Evolutionary conservation across 2,329 filamentous ascomycete genomes (phyloP), one percentile per base, ranked within the genome.

Genomic region (Nannizziopsis arthrosporioides): DNA sequence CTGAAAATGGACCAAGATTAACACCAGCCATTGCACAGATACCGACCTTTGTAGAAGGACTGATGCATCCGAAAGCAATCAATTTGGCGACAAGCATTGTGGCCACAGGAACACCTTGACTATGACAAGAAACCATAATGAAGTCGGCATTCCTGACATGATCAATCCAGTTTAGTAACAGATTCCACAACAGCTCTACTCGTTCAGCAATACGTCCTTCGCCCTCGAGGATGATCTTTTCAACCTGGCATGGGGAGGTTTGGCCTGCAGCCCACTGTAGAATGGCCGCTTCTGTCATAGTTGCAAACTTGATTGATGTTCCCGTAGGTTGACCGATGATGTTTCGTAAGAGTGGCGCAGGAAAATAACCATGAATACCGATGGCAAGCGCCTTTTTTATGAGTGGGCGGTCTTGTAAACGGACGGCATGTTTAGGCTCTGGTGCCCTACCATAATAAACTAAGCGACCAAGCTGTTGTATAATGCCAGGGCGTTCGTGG

Each of bases 251-350:
- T 1, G 74, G 69, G 51, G 82, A 87, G 0, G 84, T 82, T 54
- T 86, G 78, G 10, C 72, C 72, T 46, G 86, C 79, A 0, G 86
- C 79, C 86, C 89, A 98, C 51, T 82, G 76, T 50, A 82, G 78
- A 57, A 98, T 90, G 1, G 86, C 83, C 35, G 85, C 80, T 5
- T 88, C 88, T 14, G 84, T 85, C 59, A 90, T 82, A 54, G 85
- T 90, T 8, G 89, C 87, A 61, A 98, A 98, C 36, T 88, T 82
- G 49, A 96, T 80, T 0, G 90, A 96, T 0, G 92, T 98, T 5
- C 92, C 92, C 0, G 89, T 98, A 0, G 92, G 92, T 57, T 94
- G 90, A 0, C 92, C 92, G 12, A 96, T 82, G 56, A 98, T 84
- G 15, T 83, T 84, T n/a, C 92, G 82, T 32, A 98, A 74, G 37